Conservation (phyloP, 176 grass and related monocot genomes). For the Luzula sylvatica region DNA sequence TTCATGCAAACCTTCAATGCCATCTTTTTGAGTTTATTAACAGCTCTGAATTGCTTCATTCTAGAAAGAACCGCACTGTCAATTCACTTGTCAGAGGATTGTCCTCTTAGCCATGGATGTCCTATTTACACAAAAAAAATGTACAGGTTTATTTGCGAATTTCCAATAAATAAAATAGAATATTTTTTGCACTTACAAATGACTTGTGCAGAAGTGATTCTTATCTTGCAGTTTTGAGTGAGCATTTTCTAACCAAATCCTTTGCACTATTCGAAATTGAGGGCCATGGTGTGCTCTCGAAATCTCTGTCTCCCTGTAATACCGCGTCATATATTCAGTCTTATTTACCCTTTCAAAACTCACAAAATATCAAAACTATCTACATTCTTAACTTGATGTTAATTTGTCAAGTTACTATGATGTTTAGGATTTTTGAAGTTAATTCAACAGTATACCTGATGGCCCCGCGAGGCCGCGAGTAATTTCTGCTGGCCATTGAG, state of each 20-base stretch:
- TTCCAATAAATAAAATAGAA: not conserved
- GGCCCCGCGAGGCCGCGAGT: too few species aligned
- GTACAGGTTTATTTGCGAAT: not conserved
- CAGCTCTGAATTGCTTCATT: constrained; percentile 32
- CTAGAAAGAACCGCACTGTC: constrained; percentile 22
- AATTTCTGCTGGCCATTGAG: too few species aligned
- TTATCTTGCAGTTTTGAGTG: constrained; percentile 19
- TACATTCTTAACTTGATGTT: too few species aligned
- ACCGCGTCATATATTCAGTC: constrained; percentile 28
- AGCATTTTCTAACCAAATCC: constrained; percentile 35
- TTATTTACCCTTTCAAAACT: too few species aligned
- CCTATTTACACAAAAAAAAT: constrained; percentile 5
- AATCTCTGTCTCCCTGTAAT: constrained; percentile 20
- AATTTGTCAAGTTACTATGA: too few species aligned
- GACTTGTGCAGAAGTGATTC: constrained; percentile 26
- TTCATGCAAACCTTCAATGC: constrained; percentile 11
- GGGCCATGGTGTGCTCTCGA: constrained; percentile 25
- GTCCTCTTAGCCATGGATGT: constrained; percentile 23
- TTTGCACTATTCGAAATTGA: constrained; percentile 31
- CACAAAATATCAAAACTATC: too few species aligned
- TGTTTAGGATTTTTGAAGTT: too few species aligned
- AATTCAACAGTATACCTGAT: too few species aligned
- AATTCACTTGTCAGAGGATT: constrained; percentile 22
- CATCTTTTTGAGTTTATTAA: constrained; percentile 31
- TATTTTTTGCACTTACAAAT: constrained; percentile 14